phyloP scores from a whole-genome alignment of 225 moss, liverwort and hornwort genomes.

The Pseudisothecium myosuroides region DNA sequence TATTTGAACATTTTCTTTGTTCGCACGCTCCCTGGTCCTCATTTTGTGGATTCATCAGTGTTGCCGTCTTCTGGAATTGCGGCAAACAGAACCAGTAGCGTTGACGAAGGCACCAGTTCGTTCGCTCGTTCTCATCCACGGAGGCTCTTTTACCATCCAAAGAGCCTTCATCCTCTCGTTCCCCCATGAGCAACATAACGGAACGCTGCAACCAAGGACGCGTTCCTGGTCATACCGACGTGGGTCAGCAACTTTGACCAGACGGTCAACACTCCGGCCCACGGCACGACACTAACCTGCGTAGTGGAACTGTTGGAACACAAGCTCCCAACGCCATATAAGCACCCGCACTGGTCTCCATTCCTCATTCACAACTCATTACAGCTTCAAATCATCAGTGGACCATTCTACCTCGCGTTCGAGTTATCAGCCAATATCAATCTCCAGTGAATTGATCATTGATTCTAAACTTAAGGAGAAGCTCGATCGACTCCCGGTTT shows the following conservation, averaged over 20 bases:
- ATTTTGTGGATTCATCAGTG: background rate
- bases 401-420: background rate
- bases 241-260: background rate
- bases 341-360: background rate
- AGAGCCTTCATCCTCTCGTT: background rate
- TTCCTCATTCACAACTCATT: background rate
- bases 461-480: background rate
- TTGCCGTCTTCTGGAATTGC: background rate
- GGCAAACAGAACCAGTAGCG: accelerated
- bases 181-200: background rate
- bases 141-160: background rate
- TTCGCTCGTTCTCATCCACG: background rate
- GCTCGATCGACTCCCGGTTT: background rate
- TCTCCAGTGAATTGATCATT: background rate
- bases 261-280: background rate
- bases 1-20: background rate
- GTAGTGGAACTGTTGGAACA: background rate
- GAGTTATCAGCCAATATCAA: background rate
- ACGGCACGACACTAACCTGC: background rate
- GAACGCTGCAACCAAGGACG: background rate
- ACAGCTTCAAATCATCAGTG: background rate
- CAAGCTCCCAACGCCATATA: background rate
- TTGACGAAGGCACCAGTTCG: background rate
- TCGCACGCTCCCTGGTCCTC: background rate
- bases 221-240: background rate